These are phyloP conservation scores for Phyllosticta citriasiana DNA, from an alignment of 2,329 filamentous ascomycete genomes.

Conservation along the genomic window DNA sequence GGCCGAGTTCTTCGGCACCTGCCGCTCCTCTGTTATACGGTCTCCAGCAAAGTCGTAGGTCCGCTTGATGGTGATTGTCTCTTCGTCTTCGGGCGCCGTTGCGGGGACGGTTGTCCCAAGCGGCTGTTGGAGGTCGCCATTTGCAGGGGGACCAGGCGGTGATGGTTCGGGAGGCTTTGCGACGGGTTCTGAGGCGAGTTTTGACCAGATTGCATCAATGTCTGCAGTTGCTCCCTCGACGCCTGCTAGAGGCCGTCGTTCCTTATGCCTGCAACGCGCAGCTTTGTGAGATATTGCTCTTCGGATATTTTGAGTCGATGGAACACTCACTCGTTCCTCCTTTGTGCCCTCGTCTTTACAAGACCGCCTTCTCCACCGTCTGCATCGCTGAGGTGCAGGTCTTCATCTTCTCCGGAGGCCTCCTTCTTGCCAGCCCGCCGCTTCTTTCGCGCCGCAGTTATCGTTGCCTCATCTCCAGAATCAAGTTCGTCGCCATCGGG, in stretches of 20 bases:
- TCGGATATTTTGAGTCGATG: not conserved
- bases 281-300: conserved; percentile 10
- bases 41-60: conserved; percentile 68
- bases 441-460: conserved; percentile 46
- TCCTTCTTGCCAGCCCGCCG: conserved; percentile 21
- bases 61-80: conserved; percentile 54
- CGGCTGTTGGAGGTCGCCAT: conserved; percentile 14
- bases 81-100: conserved; percentile 19
- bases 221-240: conserved; percentile 57
- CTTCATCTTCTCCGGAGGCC: conserved; percentile 16
- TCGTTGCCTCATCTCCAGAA: conserved; percentile 63
- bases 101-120: conserved; percentile 6
- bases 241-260: conserved; percentile 43
- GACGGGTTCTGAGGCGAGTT: conserved; percentile 47
- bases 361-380: conserved; percentile 49
- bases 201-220: conserved; percentile 60
- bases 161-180: conserved; percentile 14
- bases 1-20: conserved; percentile 48
- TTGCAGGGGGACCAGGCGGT: conserved; percentile 14
- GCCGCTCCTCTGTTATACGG: conserved; percentile 61
- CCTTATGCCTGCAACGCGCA: conserved; percentile 42
- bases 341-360: conserved; percentile 63
- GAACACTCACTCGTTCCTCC: conserved; percentile 50
- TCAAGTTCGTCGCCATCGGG: conserved; percentile 22
- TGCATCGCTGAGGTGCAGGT: conserved; percentile 20